Base-by-base conservation (phyloP, 1,284 basidiomycete genomes). In the Cutaneotrichosporon sp. region DNA sequence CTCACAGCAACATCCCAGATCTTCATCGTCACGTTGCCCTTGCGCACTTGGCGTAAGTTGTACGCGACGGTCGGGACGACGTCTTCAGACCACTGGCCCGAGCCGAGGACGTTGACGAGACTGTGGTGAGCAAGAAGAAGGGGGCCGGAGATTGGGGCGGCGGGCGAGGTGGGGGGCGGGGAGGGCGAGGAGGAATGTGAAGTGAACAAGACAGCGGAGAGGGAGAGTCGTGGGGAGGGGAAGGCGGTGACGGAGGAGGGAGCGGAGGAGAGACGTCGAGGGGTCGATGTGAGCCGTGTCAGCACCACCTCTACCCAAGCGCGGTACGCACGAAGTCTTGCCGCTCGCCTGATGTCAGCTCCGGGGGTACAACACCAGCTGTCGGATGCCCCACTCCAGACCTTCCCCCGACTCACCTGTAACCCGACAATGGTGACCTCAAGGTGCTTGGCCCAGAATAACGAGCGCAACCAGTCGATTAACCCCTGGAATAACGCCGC, bases 391-490 rank as follows among this genome's bases (percentile, higher is more conserved):
- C n/a, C n/a, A n/a, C n/a, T n/a, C n/a, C n/a, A 46, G 9, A 13
- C 24, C 27, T 10, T 18, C 20, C 45, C 10, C 24, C 24, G 31
- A 67, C 77, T 65, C 60, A 90, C 91, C 83, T 97, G 94, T 33
- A 98, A 81, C 38, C 95, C 95, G 49, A 98, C 91, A 29, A 97
- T 87, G 13, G 92, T 91, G 69, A 98, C 89, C 79, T 98, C 95
- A 52, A 94, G 88, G 45, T 89, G 84, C 72, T 92, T 95, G 42
- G 91, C 87, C 81, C 95, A 97, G 84, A 99, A 84, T 1, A 86
- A 67, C 13, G 81, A 81, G 34, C 81, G 74, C 16, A 87, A 75
- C 83, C 83, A 85, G 64, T 81, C 75, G 65, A 92, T 81, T 25
- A 67, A 60, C 20, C 34, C 16, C 11, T n/a, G 36, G 6, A 45